phyloP scores from a whole-genome alignment of 2,329 filamentous ascomycete species.

The Apiospora phragmitis region DNA sequence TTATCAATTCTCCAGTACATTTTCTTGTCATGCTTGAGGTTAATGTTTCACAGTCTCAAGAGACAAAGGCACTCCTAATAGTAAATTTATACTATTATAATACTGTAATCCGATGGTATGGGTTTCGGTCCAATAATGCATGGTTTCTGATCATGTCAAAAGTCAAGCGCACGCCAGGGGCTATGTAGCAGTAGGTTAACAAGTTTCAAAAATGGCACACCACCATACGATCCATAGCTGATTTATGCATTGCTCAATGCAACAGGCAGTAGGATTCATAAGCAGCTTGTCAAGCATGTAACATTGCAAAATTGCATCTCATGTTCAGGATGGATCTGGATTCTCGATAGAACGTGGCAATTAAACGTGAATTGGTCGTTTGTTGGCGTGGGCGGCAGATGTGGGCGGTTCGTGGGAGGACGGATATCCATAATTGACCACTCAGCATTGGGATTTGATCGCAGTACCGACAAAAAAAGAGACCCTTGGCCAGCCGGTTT shows the following conservation, averaged over 20 bases:
- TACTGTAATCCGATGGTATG: neutral
- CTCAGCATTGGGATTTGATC: neutral
- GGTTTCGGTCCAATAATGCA: neutral
- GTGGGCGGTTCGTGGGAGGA: neutral
- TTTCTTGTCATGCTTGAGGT: neutral
- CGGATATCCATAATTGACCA: neutral
- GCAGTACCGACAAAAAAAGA: neutral
- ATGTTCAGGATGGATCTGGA: neutral
- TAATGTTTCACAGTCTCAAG: neutral
- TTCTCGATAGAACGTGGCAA: constrained; percentile 1
- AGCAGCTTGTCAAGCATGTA: neutral
- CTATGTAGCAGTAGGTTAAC: neutral
- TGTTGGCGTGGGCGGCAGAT: neutral
- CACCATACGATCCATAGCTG: neutral
- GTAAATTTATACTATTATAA: neutral
- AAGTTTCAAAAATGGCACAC: neutral
- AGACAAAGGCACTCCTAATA: neutral
- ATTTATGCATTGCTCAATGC: neutral
- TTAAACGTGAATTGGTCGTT: constrained; percentile 6
- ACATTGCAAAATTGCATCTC: constrained; percentile 7
- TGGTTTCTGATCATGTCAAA: neutral
- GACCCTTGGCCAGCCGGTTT: neutral
- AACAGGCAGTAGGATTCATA: neutral
- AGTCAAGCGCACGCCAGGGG: neutral
- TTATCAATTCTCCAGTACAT: neutral